Conservation (phyloP, 2,329 filamentous ascomycete genomes). For the Pseudogymnoascus sp. region DNA sequence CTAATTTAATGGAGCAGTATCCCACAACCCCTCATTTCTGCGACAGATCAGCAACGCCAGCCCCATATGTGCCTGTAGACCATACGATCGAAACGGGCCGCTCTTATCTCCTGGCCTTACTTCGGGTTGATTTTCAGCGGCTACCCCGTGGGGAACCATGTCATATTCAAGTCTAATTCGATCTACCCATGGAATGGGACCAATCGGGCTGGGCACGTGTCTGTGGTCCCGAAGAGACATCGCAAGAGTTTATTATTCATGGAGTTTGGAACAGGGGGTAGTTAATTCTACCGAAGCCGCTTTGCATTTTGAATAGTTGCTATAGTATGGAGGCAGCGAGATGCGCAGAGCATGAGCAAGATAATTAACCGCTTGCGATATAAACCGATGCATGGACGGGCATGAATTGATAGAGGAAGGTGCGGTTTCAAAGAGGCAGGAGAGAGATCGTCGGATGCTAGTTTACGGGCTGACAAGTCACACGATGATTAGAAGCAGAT, state of each 20-base stretch:
- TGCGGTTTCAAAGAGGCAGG: background rate
- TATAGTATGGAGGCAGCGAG: background rate
- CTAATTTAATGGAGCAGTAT: background rate
- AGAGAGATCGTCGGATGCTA: background rate
- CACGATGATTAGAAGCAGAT: background rate
- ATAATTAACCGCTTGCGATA: background rate
- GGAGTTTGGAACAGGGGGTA: background rate
- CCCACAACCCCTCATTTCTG: background rate
- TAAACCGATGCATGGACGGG: background rate
- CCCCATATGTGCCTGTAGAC: background rate
- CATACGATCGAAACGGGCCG: background rate
- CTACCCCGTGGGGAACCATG: slow-evolving; percentile 1
- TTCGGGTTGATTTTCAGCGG: background rate
- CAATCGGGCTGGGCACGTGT: background rate
- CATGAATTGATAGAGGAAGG: background rate
- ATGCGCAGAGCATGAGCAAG: background rate
- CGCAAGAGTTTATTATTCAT: background rate
- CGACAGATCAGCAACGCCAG: background rate
- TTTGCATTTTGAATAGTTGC: background rate
- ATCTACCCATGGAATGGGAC: background rate
- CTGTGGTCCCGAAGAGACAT: background rate
- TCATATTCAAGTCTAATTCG: background rate
- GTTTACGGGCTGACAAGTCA: background rate
- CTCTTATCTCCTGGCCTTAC: background rate
- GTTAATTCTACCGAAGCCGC: background rate